A percentile compares a stretch with the other conserved stretches of the same genome.
phyloP scores from a whole-genome alignment of 2,329 filamentous ascomycete genomes.

The Colletotrichum endophyticum region DNA sequence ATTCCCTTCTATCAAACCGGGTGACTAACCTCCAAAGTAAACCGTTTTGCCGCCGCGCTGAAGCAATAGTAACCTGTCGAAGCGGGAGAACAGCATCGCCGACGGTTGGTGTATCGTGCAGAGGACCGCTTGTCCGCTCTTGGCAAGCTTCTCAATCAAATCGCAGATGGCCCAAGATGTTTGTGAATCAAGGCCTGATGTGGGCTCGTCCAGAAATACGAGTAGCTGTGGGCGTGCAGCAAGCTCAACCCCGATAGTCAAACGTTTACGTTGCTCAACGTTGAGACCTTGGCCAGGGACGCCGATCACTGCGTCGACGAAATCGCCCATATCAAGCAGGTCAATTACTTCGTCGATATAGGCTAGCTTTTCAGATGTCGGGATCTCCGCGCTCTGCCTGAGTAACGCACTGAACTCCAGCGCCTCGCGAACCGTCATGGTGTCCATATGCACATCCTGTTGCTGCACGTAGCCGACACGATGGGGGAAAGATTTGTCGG shows the following conservation, averaged over 20 bases:
- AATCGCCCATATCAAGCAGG: conserved; percentile 56
- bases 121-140: conserved; percentile 47
- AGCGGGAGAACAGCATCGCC: conserved; percentile 47
- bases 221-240: conserved; percentile 75
- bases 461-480: conserved; percentile 77
- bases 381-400: conserved; percentile 65
- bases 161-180: conserved; percentile 78
- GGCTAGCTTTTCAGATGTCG: conserved; percentile 32
- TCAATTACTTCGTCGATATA: conserved; percentile 35
- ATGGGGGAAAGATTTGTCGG: conserved; percentile 71
- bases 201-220: conserved; percentile 79
- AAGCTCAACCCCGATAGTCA: conserved; percentile 79
- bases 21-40: conserved; percentile 51
- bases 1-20: too few relatives aligned
- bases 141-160: conserved; percentile 69
- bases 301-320: conserved; percentile 73
- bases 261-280: conserved; percentile 53
- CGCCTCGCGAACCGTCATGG: conserved; percentile 71
- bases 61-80: conserved; percentile 61
- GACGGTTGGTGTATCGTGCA: conserved; percentile 54
- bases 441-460: conserved; percentile 73
- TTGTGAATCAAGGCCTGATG: conserved; percentile 76
- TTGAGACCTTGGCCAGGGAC: conserved; percentile 64
- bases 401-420: conserved; percentile 71
- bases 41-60: conserved; percentile 62